phyloP scores from a whole-genome alignment of 1,284 basidiomycete genomes.

The Porodaedalea pini region DNA sequence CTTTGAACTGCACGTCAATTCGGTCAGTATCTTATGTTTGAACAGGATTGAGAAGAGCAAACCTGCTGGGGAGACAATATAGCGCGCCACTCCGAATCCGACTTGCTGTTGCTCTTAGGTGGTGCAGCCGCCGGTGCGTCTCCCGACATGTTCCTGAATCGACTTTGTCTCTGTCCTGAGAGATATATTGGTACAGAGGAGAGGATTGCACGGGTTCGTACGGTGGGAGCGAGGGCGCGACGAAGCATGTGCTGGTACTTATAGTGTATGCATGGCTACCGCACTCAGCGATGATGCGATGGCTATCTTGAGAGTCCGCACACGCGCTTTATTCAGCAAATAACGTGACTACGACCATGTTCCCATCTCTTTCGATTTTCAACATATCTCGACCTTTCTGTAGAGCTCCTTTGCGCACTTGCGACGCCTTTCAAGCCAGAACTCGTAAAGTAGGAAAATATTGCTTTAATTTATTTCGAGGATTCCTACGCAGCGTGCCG shows the following conservation, averaged over 20 bases:
- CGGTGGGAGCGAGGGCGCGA: conserved; percentile 3
- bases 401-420: too few relatives aligned
- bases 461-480: too few relatives aligned
- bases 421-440: too few relatives aligned
- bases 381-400: too few relatives aligned
- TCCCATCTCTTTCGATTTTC: too few relatives aligned
- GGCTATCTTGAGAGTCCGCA: too few relatives aligned
- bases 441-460: too few relatives aligned
- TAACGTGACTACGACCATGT: too few relatives aligned
- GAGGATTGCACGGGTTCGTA: neutral
- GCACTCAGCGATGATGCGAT: neutral
- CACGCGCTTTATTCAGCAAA: too few relatives aligned
- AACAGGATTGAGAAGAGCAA: conserved; percentile 7
- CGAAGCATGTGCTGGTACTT: conserved; percentile 7
- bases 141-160: conserved; percentile 2
- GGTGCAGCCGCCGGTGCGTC: conserved; percentile 3
- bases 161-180: neutral
- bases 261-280: neutral
- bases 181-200: neutral
- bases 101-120: conserved; percentile 40
- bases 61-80: conserved; percentile 83
- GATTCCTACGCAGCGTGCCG: too few relatives aligned
- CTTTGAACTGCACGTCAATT: conserved; percentile 62
- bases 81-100: conserved; percentile 84
- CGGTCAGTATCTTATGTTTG: neutral